These are phyloP conservation scores for Achlya hypogyna DNA, from an alignment of 352 stramenopile genomes.

Conservation along the genomic window DNA sequence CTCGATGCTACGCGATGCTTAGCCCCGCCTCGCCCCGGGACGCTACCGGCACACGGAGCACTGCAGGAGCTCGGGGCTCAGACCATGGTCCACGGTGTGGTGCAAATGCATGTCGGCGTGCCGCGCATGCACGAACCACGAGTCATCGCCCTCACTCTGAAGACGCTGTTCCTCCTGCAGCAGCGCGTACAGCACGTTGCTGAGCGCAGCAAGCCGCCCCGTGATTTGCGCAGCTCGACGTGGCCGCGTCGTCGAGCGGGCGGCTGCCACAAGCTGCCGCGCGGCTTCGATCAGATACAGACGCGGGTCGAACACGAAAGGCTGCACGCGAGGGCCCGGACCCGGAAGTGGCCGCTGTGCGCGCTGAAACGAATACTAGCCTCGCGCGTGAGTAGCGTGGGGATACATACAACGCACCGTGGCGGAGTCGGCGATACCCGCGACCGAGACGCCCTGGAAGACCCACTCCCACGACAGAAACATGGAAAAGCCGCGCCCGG, in stretches of 20 bases:
- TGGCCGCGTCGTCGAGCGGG: not conserved
- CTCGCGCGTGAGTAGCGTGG: not conserved
- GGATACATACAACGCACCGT: not conserved
- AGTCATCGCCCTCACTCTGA: conserved; percentile 12
- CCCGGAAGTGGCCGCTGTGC: not conserved
- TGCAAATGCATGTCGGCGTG: not conserved
- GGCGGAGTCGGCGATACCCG: conserved; percentile 41
- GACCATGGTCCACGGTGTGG: not conserved
- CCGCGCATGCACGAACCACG: conserved; percentile 7
- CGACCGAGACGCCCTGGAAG: conserved; percentile 73
- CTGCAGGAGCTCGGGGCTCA: not conserved
- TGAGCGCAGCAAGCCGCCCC: not conserved
- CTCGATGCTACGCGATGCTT: conserved; percentile 50
- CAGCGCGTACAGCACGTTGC: not conserved
- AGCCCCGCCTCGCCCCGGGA: too few species aligned
- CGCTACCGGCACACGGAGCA: conserved; percentile 6
- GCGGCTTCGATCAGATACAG: conserved; percentile 5
- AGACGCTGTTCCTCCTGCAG: conserved; percentile 12
- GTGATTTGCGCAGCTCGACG: not conserved
- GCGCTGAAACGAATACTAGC: not conserved
- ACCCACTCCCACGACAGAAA: conserved; percentile 82
- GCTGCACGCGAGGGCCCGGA: not conserved
- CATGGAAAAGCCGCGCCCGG: conserved; percentile 40
- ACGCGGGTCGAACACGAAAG: conserved; percentile 9
- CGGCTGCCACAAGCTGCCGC: not conserved